Evolutionary conservation across 345 rosid genomes (phyloP).

Genomic region (Eucalyptus marginata): DNA sequence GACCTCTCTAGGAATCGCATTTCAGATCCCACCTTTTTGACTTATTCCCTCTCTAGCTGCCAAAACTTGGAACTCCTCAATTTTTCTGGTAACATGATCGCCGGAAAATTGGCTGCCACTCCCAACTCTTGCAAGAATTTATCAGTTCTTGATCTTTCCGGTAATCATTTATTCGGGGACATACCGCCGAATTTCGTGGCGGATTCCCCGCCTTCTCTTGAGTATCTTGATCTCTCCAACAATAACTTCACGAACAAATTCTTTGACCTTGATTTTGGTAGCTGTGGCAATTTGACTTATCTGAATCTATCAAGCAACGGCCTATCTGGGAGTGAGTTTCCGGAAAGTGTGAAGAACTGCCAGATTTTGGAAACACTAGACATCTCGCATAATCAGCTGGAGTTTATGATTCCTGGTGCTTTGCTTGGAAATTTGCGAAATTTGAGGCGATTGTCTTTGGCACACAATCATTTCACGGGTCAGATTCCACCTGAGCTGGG

Average conservation of each 20-base stretch:
- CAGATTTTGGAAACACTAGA: conserved; percentile 38
- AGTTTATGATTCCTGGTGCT: conserved; percentile 43
- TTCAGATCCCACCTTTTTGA: conserved; percentile 29
- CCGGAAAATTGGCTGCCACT: conserved; percentile 25
- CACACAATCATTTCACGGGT: conserved; percentile 51
- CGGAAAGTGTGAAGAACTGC: conserved; percentile 32
- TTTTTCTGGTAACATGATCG: conserved; percentile 52
- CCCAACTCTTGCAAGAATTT: conserved; percentile 33
- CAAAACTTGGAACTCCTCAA: conserved; percentile 55
- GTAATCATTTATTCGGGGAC: conserved; percentile 41
- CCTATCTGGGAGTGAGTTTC: conserved; percentile 46
- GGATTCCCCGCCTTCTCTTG: conserved; percentile 26
- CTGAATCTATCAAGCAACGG: conserved; percentile 49
- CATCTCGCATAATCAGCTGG: conserved; percentile 49
- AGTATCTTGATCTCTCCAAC: conserved; percentile 54
- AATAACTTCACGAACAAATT: conserved; percentile 57
- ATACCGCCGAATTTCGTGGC: conserved; percentile 30
- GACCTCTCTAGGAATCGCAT: conserved; percentile 44
- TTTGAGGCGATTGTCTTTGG: conserved; percentile 42
- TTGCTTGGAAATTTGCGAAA: conserved; percentile 42
- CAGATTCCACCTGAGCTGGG: conserved; percentile 62
- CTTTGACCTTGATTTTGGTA: conserved; percentile 46
- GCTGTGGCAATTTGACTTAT: conserved; percentile 49
- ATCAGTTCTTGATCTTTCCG: conserved; percentile 49
- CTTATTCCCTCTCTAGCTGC: conserved; percentile 39